Conservation (phyloP, 169 alveolate genomes). For the Plasmodium cynomolgi region DNA sequence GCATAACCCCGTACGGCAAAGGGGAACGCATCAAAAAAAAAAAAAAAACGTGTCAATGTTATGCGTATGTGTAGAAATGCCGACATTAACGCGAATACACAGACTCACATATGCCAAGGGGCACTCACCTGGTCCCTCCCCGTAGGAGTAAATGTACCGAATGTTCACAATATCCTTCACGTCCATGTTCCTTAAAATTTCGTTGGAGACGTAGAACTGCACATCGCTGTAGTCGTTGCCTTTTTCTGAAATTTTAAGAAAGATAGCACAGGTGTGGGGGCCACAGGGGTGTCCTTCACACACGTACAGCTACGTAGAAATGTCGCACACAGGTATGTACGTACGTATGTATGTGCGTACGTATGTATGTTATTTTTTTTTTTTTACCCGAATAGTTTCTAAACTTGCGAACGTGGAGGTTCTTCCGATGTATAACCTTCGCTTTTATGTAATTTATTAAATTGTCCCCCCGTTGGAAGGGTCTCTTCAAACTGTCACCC, state of each 20-base stretch:
- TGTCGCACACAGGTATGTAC: not conserved
- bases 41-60: not conserved
- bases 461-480: not conserved
- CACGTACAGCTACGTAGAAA: not conserved
- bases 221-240: slow-evolving; percentile 30
- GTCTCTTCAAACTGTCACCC: not conserved
- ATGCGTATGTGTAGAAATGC: not conserved
- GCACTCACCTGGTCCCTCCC: slow-evolving; percentile 1
- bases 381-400: slow-evolving; percentile 39
- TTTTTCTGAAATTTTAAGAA: not conserved
- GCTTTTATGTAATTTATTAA: slow-evolving; percentile 47
- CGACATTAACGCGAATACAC: not conserved
- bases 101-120: not conserved
- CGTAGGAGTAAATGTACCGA: slow-evolving; percentile 66
- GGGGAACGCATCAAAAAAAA: not conserved
- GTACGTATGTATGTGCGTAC: not conserved
- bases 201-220: slow-evolving; percentile 54
- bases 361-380: not conserved
- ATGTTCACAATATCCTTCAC: slow-evolving; percentile 47
- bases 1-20: not conserved
- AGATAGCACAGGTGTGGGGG: not conserved
- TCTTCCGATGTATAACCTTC: slow-evolving; percentile 26
- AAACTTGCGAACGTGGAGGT: not conserved
- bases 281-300: not conserved
- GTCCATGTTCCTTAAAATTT: slow-evolving; percentile 33